Percentiles rank a stretch among this genome's conserved stretches.
Evolutionary conservation across 192 early-diverging fungal genomes (phyloP).

Genomic region (Dissophora ornata): DNA sequence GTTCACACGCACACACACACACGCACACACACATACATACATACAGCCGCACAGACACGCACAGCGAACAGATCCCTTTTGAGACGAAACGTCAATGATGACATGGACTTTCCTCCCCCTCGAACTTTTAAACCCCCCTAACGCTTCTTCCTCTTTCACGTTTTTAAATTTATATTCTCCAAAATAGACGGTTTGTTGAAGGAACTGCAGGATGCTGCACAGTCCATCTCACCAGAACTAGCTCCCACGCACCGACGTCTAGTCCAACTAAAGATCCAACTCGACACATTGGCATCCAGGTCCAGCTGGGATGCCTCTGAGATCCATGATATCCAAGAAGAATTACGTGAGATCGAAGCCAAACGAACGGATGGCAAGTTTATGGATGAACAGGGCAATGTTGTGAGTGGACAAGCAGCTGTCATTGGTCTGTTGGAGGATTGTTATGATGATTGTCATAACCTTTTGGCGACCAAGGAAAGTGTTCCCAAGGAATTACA

Average conservation of each 20-base stretch:
- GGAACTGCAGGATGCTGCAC: slow-evolving; percentile 65
- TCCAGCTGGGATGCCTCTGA: slow-evolving; percentile 44
- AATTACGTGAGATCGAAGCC: slow-evolving; percentile 84
- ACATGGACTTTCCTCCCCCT: no score
- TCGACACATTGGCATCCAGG: slow-evolving; percentile 57
- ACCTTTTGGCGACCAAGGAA: slow-evolving; percentile 75
- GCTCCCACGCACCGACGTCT: slow-evolving; percentile 78
- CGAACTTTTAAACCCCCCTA: background rate
- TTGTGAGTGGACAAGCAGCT: slow-evolving; percentile 86
- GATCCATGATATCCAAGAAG: slow-evolving; percentile 70
- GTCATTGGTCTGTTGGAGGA: slow-evolving; percentile 84
- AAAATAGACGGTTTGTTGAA: slow-evolving; percentile 60
- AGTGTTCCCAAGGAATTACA: slow-evolving; percentile 70
- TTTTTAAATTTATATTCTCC: no score
- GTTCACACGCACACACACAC: slow-evolving; percentile 9
- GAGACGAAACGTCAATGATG: background rate
- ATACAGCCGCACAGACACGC: no score
- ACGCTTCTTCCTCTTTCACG: background rate
- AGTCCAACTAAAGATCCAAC: slow-evolving; percentile 72
- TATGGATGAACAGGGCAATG: slow-evolving; percentile 70
- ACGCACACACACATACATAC: background rate
- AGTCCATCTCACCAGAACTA: slow-evolving; percentile 76
- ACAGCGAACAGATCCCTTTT: background rate
- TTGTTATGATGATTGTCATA: slow-evolving; percentile 85
- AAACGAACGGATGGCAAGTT: slow-evolving; percentile 85